Percentiles rank a stretch among this genome's conserved stretches.
Conservation (phyloP, 2,329 filamentous ascomycete species). For the Onygenales sp. region DNA sequence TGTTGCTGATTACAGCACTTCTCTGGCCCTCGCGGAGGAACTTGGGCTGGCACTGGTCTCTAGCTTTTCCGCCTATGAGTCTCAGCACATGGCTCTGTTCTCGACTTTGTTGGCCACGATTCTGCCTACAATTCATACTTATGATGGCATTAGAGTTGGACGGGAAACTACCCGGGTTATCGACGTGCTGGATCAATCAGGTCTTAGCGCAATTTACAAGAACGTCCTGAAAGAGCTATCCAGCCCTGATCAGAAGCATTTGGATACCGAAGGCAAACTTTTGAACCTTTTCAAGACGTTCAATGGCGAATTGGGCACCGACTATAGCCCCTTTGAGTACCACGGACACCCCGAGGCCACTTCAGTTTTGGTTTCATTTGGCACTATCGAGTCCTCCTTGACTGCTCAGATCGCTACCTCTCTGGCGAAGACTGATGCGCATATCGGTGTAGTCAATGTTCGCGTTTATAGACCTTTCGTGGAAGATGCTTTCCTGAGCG, state of each 20-base stretch:
- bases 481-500: slow-evolving; percentile 83
- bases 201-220: slow-evolving; percentile 60
- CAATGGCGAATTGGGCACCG: slow-evolving; percentile 86
- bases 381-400: slow-evolving; percentile 80
- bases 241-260: slow-evolving; percentile 57
- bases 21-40: slow-evolving; percentile 76
- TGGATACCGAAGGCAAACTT: slow-evolving; percentile 63
- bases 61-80: slow-evolving; percentile 78
- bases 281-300: slow-evolving; percentile 61
- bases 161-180: slow-evolving; percentile 74
- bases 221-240: slow-evolving; percentile 53
- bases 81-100: slow-evolving; percentile 91
- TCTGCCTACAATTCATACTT: slow-evolving; percentile 76
- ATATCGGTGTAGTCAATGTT: slow-evolving; percentile 81
- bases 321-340: slow-evolving; percentile 92
- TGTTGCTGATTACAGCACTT: slow-evolving; percentile 76
- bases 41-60: slow-evolving; percentile 78
- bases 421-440: slow-evolving; percentile 62
- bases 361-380: slow-evolving; percentile 82
- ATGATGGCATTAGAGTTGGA: slow-evolving; percentile 75
- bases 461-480: slow-evolving; percentile 91
- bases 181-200: slow-evolving; percentile 65
- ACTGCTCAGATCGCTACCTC: slow-evolving; percentile 69
- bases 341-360: slow-evolving; percentile 71
- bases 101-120: slow-evolving; percentile 70